Conservation (phyloP, 495 filamentous ascomycete species). For the Xylaria intraflava region DNA sequence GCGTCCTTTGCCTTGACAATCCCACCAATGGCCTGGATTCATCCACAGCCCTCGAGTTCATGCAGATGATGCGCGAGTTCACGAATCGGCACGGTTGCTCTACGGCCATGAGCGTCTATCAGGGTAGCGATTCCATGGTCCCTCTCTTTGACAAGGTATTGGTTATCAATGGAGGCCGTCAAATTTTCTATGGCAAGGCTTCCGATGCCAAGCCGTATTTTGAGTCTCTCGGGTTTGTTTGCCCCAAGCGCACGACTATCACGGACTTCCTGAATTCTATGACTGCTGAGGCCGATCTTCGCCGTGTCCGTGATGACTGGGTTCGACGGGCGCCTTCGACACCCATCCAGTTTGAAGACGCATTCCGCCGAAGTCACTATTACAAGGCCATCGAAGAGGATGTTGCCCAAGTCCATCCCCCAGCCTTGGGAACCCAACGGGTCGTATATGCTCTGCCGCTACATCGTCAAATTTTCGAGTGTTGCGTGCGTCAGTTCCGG, state of each 20-base stretch:
- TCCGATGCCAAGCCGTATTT: neutral
- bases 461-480: conserved; percentile 15
- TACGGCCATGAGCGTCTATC: conserved; percentile 63
- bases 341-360: too few species aligned
- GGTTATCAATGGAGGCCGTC: conserved; percentile 56
- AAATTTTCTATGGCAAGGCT: conserved; percentile 64
- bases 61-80: conserved; percentile 40
- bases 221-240: neutral
- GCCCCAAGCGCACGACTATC: neutral
- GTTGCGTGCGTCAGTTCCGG: conserved; percentile 12
- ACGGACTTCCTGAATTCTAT: neutral
- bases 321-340: conserved; percentile 51
- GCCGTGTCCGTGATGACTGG: conserved; percentile 29
- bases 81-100: conserved; percentile 48
- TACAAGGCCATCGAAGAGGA: too few species aligned
- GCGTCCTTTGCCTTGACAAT: conserved; percentile 43
- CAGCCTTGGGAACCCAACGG: too few species aligned
- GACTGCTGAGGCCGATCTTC: neutral
- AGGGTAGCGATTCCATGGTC: conserved; percentile 59
- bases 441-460: too few species aligned
- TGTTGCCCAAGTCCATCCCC: too few species aligned
- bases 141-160: conserved; percentile 52
- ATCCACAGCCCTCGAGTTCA: conserved; percentile 43
- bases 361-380: too few species aligned
- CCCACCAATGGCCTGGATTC: conserved; percentile 51